Base-by-base conservation (phyloP, 768 basidiomycete species). In the Flagelloscypha sp. region DNA sequence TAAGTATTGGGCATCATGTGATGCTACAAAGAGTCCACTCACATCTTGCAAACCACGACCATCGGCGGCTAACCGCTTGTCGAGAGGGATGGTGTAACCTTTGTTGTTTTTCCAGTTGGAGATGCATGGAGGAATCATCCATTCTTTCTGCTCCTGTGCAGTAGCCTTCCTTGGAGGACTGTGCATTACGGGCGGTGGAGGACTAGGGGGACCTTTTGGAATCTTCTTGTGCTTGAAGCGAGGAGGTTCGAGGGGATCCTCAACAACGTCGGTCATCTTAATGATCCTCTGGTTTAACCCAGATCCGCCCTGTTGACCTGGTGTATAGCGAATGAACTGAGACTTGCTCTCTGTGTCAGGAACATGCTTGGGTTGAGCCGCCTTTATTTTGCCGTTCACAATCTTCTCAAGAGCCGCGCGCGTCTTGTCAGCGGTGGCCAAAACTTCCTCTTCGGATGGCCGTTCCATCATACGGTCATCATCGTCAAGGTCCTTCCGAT, bases 91-190 rank as follows among this genome's bases (percentile, higher is more conserved):
- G 2, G 95, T 98, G 57, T 93, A 99, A 73, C 95, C 95, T 63
- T 98, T 99, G 78, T 98, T 97, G 68, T 99, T 99, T 68, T 99
- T 99, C 95, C 95, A 99, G 62, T 99, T 99, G 18, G 89, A 94
- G 41, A 99, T 97, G 57, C 94, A 98, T 12, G 95, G 95, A 12
- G 95, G 95, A 38, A 99, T 97, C 92, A 97, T 95, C 95, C 95
- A 98, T 52, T 98, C 95, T 63, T 98, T 99, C 63, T 97, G 94
- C 54, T 99, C 95, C 37, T 89, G 86, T 6, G 87, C 85, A 0
- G 94, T 94, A 3, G 92, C 93, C 52, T 95, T 93, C 36, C 95
- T 72, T 5, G 95, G 95, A 8, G 95, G 95, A 66, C 85, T 90
- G 24, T 93, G 79, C 24, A 99, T 64, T 2, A 98, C 88, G 12